Conservation (phyloP, 805 yeast genomes). For the Saccharomycopsis sp. region DNA sequence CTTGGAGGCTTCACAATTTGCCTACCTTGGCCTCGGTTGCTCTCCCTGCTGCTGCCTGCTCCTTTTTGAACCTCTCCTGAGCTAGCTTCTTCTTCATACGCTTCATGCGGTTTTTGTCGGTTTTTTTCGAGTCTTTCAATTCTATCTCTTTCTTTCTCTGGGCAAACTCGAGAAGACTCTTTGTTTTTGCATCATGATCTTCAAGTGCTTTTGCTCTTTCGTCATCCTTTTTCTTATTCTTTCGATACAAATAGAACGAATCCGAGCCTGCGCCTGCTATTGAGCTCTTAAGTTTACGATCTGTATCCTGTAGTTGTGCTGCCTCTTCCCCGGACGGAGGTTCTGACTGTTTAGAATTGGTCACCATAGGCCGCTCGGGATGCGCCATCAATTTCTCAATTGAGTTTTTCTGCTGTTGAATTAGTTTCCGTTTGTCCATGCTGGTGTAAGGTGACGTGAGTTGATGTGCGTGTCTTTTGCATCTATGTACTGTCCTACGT, state of each 20-base stretch:
- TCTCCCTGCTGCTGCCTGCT: neutral
- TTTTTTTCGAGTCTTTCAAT: neutral
- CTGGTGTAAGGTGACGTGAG: neutral
- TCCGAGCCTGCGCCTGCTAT: slow-evolving; percentile 15
- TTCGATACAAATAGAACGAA: slow-evolving; percentile 1
- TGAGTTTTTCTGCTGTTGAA: neutral
- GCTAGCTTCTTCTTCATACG: slow-evolving; percentile 5
- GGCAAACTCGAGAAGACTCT: neutral
- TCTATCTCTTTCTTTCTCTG: neutral
- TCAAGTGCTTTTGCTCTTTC: neutral
- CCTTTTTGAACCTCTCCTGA: neutral
- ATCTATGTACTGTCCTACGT: too few species aligned
- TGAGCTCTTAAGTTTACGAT: slow-evolving; percentile 3
- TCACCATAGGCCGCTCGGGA: neutral
- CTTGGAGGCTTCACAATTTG: neutral
- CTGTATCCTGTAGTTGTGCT: neutral
- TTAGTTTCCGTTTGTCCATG: slow-evolving; percentile 3
- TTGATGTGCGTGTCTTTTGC: too few species aligned
- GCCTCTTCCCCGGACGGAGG: neutral
- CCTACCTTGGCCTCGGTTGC: neutral
- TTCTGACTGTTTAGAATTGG: neutral
- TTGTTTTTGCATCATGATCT: neutral
- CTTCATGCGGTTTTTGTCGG: slow-evolving; percentile 2
- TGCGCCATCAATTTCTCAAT: neutral
- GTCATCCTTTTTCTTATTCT: neutral